phyloP scores from a whole-genome alignment of 2,329 filamentous ascomycete genomes.

The Madurella mycetomatis region DNA sequence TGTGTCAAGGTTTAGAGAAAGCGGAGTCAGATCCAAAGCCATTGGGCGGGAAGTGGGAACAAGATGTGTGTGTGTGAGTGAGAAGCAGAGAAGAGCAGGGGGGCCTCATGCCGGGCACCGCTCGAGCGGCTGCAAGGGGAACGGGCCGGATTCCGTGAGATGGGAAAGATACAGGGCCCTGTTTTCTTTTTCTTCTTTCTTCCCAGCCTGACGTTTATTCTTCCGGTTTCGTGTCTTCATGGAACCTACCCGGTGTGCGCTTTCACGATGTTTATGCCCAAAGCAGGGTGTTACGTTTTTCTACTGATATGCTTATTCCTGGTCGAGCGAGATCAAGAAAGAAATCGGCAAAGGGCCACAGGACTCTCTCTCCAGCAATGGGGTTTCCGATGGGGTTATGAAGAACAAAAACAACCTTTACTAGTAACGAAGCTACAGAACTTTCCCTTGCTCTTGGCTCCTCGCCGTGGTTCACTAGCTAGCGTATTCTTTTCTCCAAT shows the following conservation, averaged over 20 bases:
- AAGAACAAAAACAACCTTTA: neutral
- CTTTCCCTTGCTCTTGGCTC: neutral
- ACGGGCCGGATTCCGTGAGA: neutral
- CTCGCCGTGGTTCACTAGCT: neutral
- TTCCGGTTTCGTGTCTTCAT: neutral
- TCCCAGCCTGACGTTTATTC: neutral
- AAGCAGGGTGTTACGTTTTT: neutral
- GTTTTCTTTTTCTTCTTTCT: neutral
- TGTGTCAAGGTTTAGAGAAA: neutral
- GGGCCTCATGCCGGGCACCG: neutral
- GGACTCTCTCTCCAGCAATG: conserved; percentile 18
- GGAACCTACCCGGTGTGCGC: neutral
- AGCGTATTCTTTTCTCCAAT: neutral
- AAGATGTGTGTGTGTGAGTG: neutral
- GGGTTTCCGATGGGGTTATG: neutral
- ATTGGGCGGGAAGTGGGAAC: neutral
- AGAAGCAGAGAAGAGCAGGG: neutral
- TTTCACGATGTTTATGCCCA: neutral
- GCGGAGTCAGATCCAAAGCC: neutral
- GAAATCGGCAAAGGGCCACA: conserved; percentile 14
- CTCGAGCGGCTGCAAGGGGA: neutral
- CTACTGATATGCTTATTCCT: neutral
- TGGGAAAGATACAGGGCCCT: neutral
- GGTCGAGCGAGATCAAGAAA: neutral
- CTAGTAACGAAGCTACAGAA: conserved; percentile 4